A percentile compares a stretch with the other conserved stretches of the same genome.
Evolutionary conservation across 306 rosid species (phyloP).

Genomic region (Cucurbita maxima): DNA sequence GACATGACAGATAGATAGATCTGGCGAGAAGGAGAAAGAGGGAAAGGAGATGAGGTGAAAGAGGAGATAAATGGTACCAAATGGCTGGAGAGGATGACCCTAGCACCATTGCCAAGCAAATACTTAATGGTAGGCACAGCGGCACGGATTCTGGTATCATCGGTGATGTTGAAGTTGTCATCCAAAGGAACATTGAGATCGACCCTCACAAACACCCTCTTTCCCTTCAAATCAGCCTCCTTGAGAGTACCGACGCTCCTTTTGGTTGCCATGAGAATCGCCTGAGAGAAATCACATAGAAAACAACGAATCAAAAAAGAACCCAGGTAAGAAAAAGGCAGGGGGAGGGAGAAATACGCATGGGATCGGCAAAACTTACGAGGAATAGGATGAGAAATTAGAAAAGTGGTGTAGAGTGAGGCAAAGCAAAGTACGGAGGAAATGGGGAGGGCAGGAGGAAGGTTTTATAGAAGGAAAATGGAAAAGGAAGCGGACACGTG

Average conservation of each 20-base stretch:
- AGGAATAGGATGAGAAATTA: background rate
- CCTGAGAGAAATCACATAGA: constrained; percentile 11
- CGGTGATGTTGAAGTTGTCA: constrained; percentile 66
- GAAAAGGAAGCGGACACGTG: background rate
- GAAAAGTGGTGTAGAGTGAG: background rate
- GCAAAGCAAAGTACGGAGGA: background rate
- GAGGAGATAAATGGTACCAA: constrained; percentile 26
- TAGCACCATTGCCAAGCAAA: constrained; percentile 56
- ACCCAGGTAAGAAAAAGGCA: background rate
- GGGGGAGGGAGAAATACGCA: background rate
- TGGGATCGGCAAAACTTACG: background rate
- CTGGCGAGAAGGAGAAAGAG: background rate
- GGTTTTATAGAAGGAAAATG: background rate
- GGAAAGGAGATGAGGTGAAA: background rate
- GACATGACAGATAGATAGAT: background rate
- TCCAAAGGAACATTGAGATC: constrained; percentile 95
- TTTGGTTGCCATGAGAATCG: constrained; percentile 59
- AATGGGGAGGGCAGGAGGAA: background rate
- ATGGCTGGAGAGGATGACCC: constrained; percentile 57
- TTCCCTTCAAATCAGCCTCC: constrained; percentile 82
- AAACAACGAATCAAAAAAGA: background rate
- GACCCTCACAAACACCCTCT: constrained; percentile 75
- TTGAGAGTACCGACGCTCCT: constrained; percentile 73
- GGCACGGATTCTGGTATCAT: constrained; percentile 81
- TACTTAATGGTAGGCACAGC: constrained; percentile 87